Evolutionary conservation across 129 eudicot genomes (phyloP).

Genomic region (Helichrysum umbraculigerum): DNA sequence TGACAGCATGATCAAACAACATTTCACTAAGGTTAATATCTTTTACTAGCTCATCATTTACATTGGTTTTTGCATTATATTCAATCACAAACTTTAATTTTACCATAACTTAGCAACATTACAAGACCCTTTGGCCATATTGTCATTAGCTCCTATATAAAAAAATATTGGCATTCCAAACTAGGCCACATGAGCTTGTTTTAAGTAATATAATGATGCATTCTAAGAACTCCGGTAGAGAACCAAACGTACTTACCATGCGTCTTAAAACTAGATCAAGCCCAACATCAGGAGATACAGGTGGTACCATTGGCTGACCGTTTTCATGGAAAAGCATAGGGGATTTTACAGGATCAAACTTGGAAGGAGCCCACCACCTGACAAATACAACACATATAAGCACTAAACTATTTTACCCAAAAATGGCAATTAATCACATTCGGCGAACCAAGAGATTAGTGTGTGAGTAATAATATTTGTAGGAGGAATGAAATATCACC

Average conservation of each 20-base stretch:
- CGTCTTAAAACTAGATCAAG: slow-evolving; percentile 74
- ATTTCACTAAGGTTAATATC: slow-evolving; percentile 2
- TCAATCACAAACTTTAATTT: slow-evolving; percentile 1
- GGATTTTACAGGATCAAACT: slow-evolving; percentile 88
- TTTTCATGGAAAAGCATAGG: slow-evolving; percentile 95
- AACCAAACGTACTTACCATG: slow-evolving; percentile 57
- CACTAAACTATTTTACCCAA: not conserved
- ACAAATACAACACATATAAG: slow-evolving; percentile 19
- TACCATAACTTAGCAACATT: slow-evolving; percentile 10
- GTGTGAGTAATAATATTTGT: not conserved
- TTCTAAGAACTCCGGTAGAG: not conserved
- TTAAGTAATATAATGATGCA: slow-evolving; percentile 2
- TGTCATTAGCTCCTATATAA: not conserved
- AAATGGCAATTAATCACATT: not conserved
- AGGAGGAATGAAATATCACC: slow-evolving; percentile 45
- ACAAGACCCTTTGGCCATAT: slow-evolving; percentile 19
- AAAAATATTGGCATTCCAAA: slow-evolving; percentile 1
- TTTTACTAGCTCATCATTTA: slow-evolving; percentile 11
- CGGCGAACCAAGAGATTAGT: not conserved
- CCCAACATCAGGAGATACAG: slow-evolving; percentile 76
- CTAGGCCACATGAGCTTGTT: slow-evolving; percentile 9
- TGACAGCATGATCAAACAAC: slow-evolving; percentile 13
- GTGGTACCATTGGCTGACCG: slow-evolving; percentile 74
- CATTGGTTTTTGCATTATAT: slow-evolving; percentile 3
- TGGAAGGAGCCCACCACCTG: slow-evolving; percentile 99